Conservation (phyloP, 2,329 filamentous ascomycete species). For the Cladosporium austrohemisphaericum region DNA sequence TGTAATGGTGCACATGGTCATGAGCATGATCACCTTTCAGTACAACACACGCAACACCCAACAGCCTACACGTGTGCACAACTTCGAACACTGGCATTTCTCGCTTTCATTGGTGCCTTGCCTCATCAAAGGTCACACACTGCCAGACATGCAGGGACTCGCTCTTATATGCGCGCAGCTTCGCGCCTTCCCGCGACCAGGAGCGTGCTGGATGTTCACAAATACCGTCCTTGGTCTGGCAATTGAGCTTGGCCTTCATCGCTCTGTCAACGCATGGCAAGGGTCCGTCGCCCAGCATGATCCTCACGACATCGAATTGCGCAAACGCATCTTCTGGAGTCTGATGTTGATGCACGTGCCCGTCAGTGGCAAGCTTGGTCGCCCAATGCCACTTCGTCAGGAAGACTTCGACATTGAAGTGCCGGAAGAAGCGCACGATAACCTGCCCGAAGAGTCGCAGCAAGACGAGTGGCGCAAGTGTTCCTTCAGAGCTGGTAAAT, state of each 20-base stretch:
- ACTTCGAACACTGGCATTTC: slow-evolving; percentile 76
- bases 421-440: slow-evolving; percentile 68
- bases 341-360: slow-evolving; percentile 63
- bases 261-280: slow-evolving; percentile 60
- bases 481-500: slow-evolving; percentile 63
- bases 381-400: slow-evolving; percentile 69
- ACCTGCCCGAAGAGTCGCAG: slow-evolving; percentile 58
- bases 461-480: slow-evolving; percentile 52
- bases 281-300: slow-evolving; percentile 49
- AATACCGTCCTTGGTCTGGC: slow-evolving; percentile 64
- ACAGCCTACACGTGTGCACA: slow-evolving; percentile 58
- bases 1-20: slow-evolving; percentile 73
- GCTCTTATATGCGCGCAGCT: slow-evolving; percentile 68
- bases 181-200: slow-evolving; percentile 74
- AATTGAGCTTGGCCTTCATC: slow-evolving; percentile 71
- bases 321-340: slow-evolving; percentile 75
- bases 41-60: slow-evolving; percentile 66
- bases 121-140: slow-evolving; percentile 57
- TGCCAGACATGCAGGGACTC: slow-evolving; percentile 69
- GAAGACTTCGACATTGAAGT: slow-evolving; percentile 78
- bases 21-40: slow-evolving; percentile 74
- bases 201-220: slow-evolving; percentile 66
- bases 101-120: slow-evolving; percentile 65
- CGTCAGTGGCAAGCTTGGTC: slow-evolving; percentile 71
- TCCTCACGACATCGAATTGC: slow-evolving; percentile 67